Evolutionary conservation across 495 filamentous ascomycete species (phyloP), one percentile per base, ranked within the genome.

Genomic region (Podospora bellae-mahoneyi): DNA sequence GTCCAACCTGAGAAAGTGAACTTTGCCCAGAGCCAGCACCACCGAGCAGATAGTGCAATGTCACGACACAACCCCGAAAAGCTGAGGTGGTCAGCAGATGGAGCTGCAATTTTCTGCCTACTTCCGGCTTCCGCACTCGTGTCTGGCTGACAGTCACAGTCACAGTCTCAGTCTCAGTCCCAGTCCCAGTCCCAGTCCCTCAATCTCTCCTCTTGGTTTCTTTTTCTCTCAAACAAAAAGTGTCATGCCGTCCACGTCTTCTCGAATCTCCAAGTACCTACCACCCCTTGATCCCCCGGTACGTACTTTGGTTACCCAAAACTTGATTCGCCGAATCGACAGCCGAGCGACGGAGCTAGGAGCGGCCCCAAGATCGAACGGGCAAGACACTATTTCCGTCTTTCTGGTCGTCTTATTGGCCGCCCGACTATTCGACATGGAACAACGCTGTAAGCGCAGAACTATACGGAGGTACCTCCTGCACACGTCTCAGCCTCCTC

Each of bases 401-500:
- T 20, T 19, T 19, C 23, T 58, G n/a, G 55, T 26, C n/a, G 55
- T 58, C 23, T 58, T 20, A 58, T 58, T 58, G 55, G 55, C 23
- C 55, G n/a, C 4, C 10, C 16, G 55, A 16, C 39, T 58, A 26
- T 26, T 58, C 9, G 55, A 26, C 23, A 20, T 19, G 55, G 55
- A 20, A 48, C 39, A 58, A 19, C 55, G 13, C 55, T 58, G 55
- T 26, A 58, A 58, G 55, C 55, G 55, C 55, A 58, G 6, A 58
- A 26, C 5, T 7, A 19, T 58, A 26, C 55, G 2, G 3, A 10
- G 4, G 55, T 58, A 48, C 39, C 39, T 58, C 9, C 55, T 58
- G 55, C 55, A 58, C 18, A 20, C 55, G 55, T 58, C 55, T 58
- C 55, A 26, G 55, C 55, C 55, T 58, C 55, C 55, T 58, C 55